Conservation (phyloP, 2,329 filamentous ascomycete species). For the Didymella arachidicola region DNA sequence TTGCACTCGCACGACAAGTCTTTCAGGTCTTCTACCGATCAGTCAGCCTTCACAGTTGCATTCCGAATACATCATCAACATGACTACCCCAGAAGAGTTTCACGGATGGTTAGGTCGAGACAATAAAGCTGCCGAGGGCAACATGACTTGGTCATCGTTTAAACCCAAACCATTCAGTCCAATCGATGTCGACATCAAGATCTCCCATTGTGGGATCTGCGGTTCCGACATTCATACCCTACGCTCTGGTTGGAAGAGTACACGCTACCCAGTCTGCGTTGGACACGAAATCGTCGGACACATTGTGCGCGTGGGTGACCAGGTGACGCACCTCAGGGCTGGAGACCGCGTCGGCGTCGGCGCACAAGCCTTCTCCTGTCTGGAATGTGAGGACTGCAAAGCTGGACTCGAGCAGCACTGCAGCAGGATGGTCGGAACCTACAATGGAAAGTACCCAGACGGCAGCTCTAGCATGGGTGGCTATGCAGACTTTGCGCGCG, state of each 20-base stretch:
- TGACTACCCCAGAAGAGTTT: slow-evolving; percentile 56
- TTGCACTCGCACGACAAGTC: not conserved
- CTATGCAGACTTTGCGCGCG: slow-evolving; percentile 64
- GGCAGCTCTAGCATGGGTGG: slow-evolving; percentile 72
- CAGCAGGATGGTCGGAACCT: slow-evolving; percentile 63
- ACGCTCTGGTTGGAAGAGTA: slow-evolving; percentile 55
- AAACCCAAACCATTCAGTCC: slow-evolving; percentile 52
- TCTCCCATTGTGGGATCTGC: slow-evolving; percentile 47
- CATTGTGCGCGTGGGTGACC: slow-evolving; percentile 47
- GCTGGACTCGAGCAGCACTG: slow-evolving; percentile 56
- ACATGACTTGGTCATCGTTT: slow-evolving; percentile 63
- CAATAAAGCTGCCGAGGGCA: slow-evolving; percentile 58
- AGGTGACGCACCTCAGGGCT: slow-evolving; percentile 59
- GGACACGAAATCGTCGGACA: slow-evolving; percentile 55
- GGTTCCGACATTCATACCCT: slow-evolving; percentile 51
- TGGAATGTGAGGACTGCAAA: slow-evolving; percentile 63
- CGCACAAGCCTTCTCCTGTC: slow-evolving; percentile 59
- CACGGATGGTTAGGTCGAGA: slow-evolving; percentile 66
- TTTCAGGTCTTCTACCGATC: not conserved
- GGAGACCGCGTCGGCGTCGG: slow-evolving; percentile 68
- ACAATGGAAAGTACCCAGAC: slow-evolving; percentile 62
- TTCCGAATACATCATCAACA: slow-evolving; percentile 8
- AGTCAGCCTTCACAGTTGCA: not conserved
- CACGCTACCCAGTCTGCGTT: slow-evolving; percentile 54
- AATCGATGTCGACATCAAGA: slow-evolving; percentile 48